These are phyloP conservation scores for Boletus edulis DNA, from an alignment of 768 basidiomycete species.

Conservation along the genomic window DNA sequence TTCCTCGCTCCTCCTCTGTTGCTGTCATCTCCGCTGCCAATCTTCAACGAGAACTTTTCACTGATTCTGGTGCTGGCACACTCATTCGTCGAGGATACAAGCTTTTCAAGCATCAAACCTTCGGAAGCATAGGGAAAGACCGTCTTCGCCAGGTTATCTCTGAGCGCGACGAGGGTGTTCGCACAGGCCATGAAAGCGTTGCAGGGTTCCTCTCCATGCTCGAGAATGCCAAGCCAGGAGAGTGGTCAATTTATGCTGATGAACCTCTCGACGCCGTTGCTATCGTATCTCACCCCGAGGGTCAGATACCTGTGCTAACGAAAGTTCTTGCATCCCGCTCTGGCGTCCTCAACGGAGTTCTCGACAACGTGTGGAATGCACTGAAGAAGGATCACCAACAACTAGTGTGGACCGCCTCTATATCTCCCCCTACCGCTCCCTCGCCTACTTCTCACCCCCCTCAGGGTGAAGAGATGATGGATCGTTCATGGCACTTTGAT, in stretches of 20 bases:
- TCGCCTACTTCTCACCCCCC: constrained; percentile 6
- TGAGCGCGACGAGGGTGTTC: constrained; percentile 92
- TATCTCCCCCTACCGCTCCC: constrained; percentile 25
- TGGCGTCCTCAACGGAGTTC: constrained; percentile 89
- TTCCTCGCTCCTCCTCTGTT: constrained; percentile 96
- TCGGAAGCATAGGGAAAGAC: constrained; percentile 88
- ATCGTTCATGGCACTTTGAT: constrained; percentile 98
- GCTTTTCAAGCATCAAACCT: constrained; percentile 82
- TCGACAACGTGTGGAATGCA: constrained; percentile 97
- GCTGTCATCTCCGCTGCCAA: constrained; percentile 93
- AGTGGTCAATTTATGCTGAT: constrained; percentile 97
- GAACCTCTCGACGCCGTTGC: constrained; percentile 96
- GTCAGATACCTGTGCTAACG: constrained; percentile 86
- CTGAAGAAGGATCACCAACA: constrained; percentile 92
- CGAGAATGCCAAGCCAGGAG: constrained; percentile 72
- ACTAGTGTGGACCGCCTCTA: constrained; percentile 97
- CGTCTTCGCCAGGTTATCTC: constrained; percentile 92
- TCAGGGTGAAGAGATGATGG: constrained; percentile 74
- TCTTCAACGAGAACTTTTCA: constrained; percentile 98
- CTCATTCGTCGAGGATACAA: constrained; percentile 98
- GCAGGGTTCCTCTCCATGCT: constrained; percentile 65
- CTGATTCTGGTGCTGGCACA: constrained; percentile 96
- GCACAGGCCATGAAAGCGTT: constrained; percentile 78
- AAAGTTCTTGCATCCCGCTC: constrained; percentile 87
- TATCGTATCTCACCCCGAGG: constrained; percentile 88